These are phyloP conservation scores for Isatis tinctoria DNA, from an alignment of 345 rosid species.

Conservation along the genomic window DNA sequence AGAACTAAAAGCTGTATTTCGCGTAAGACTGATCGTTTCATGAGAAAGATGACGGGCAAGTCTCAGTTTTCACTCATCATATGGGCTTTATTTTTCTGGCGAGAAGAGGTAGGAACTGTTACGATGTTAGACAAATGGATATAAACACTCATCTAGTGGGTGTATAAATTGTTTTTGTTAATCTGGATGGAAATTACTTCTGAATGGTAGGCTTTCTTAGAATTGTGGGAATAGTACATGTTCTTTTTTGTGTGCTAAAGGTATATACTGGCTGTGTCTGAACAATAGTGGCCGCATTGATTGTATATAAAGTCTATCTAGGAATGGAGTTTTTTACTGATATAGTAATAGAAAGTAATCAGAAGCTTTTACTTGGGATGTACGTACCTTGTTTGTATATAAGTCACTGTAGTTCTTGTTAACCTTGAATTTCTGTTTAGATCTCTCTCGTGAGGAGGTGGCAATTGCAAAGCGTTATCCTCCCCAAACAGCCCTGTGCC, in stretches of 20 bases:
- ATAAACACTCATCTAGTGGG: neutral
- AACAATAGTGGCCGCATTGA: neutral
- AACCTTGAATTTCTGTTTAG: conserved; percentile 38
- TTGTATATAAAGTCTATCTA: neutral
- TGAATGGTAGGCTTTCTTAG: neutral
- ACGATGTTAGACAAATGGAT: neutral
- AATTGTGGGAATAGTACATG: neutral
- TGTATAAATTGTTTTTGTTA: neutral
- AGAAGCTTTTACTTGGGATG: neutral
- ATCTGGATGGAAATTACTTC: neutral
- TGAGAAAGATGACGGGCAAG: conserved; percentile 1
- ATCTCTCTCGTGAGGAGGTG: conserved; percentile 83
- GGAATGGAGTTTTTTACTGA: neutral
- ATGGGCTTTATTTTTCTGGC: neutral
- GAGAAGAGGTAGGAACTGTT: neutral
- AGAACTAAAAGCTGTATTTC: conserved; percentile 2
- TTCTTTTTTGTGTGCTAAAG: neutral
- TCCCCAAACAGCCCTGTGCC: conserved; percentile 72
- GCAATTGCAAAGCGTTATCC: conserved; percentile 88
- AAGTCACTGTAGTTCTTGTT: conserved; percentile 5
- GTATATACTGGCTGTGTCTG: neutral
- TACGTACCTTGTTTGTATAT: neutral
- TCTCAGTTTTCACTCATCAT: neutral
- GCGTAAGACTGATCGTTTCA: neutral
- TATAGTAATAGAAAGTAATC: neutral